Base-by-base conservation (phyloP, 139 green algal genomes). In the Coccomyxa sp. region DNA sequence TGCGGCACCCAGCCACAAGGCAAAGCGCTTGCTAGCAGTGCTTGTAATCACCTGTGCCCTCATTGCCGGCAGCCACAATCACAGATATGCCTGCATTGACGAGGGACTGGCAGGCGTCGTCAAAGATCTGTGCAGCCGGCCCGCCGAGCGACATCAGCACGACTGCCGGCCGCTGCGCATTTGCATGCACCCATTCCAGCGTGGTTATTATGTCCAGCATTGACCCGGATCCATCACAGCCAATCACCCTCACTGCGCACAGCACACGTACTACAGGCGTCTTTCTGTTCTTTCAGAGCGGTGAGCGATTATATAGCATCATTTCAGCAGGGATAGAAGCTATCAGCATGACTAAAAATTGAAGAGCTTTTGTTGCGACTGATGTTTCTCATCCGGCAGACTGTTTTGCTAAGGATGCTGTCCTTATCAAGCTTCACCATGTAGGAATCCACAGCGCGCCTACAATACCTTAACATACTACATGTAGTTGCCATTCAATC, bases 111-210 rank as follows among this genome's bases (percentile, higher is more conserved):
- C 89, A 85, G 0, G 91, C 92, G 31, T 92, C 86, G 68, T 96
- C 92, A 31, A 96, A 68, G 0, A 88, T 81, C 0, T 75, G 57
- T 13, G 87, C 86, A 16, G 79, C 79, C 0, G 86, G 83, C 17
- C 90, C 91, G 14, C 85, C 89, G 58, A 96, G 82, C 30, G 88
- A 93, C 89, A 95, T 91, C 59, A 76, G 83, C 13, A 92, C 87
- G 60, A 94, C 86, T 17, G 92, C 92, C 23, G 87, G 88, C 0
- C 45, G 23, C 63, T 86, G 58, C 76, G 79, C 79, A 76, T 94
- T 92, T 0, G 74, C 58, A 0, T 76, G 14, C 17, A 92, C 89
- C 91, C 58, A 94, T 85, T 92, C 90, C 88, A 91, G 31, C 18
- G 67, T 66, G 32, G 58, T 28, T 1, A 82, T 32, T 16, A 86